Percentiles rank a stretch among this genome's conserved stretches.
Evolutionary conservation across 176 grass and related monocot species (phyloP).

Genomic region (Oryza meyeriana): DNA sequence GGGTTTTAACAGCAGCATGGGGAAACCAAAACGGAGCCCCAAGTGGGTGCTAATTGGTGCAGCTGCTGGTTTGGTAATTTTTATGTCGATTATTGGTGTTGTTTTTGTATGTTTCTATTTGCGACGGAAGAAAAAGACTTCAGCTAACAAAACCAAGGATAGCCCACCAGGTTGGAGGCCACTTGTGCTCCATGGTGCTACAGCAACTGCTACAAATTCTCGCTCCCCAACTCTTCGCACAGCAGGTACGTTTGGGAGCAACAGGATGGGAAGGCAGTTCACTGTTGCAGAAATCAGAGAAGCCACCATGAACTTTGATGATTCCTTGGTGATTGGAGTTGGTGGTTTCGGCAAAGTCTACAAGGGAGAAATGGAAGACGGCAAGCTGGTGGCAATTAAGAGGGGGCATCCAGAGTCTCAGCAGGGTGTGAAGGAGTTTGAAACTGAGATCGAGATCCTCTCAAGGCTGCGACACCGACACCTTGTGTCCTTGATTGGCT

Average conservation of each 20-base stretch:
- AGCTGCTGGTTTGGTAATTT: constrained; percentile 46
- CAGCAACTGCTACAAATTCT: constrained; percentile 41
- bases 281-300: constrained; percentile 62
- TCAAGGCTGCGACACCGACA: constrained; percentile 92
- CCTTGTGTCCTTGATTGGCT: constrained; percentile 85
- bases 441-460: constrained; percentile 94
- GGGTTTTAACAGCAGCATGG: constrained; percentile 17
- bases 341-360: constrained; percentile 96
- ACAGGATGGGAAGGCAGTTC: constrained; percentile 53
- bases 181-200: constrained; percentile 58
- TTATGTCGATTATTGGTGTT: constrained; percentile 37
- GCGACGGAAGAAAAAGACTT: constrained; percentile 36
- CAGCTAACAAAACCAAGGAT: constrained; percentile 32
- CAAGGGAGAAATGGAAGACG: constrained; percentile 60
- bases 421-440: constrained; percentile 85
- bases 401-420: constrained; percentile 64
- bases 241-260: constrained; percentile 39
- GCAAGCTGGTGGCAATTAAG: constrained; percentile 70
- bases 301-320: constrained; percentile 84
- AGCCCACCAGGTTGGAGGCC: constrained; percentile 44
- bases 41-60: constrained; percentile 53
- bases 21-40: constrained; percentile 44
- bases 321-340: constrained; percentile 76
- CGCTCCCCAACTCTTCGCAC: constrained; percentile 20
- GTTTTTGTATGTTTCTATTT: constrained; percentile 32